Evolutionary conservation across 2,329 filamentous ascomycete genomes (phyloP), one percentile per base, ranked within the genome.

Genomic region (Hypocreales sp.): DNA sequence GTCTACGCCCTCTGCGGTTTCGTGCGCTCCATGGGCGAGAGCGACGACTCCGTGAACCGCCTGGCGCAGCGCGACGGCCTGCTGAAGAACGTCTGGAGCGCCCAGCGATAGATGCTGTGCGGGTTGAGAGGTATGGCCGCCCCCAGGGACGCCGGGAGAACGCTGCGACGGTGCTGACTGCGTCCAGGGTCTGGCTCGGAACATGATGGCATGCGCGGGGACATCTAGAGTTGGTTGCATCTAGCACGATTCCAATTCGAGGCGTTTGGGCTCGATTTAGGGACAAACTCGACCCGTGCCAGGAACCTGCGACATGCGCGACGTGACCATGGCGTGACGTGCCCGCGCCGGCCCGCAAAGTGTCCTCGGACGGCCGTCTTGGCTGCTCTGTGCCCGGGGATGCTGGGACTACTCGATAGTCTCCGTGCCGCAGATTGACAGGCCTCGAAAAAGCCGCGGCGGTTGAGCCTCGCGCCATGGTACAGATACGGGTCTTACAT

Each of bases 1-100:
- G 77, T 82, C 56, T 98, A 93, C 60, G 87, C 90, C 48, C 79
- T 98, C 42, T 92, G 80, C 67, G 90, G 90, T 41, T 98, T 95
- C 68, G 82, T 98, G 52, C 79, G 90, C 48, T 82, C 86, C 48
- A 90, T 93, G 75, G 90, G 90, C 56, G 92, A 98, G 81, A 78
- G 76, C 60, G 90, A 98, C 59, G 90, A 98, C 66, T 72, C 80
- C 50, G 62, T 98, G 54, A 98, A 98, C 79, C 71, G 90, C 54
- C 72, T 98, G 53, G 71, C 86, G 45, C 90, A 98, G 74, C 76
- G 81, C 47, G 92, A 98, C 58, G 90, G 90, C 44, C 80, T 92
- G 62, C 60, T 98, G 60, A 95, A 95, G 82, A 80, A 63, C 58
- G 90, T 98, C 58, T 98, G 90, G 90, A 81, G 72, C 64, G 79